phyloP scores from a whole-genome alignment of 768 basidiomycete species.

The Podaxis mareebaensis region DNA sequence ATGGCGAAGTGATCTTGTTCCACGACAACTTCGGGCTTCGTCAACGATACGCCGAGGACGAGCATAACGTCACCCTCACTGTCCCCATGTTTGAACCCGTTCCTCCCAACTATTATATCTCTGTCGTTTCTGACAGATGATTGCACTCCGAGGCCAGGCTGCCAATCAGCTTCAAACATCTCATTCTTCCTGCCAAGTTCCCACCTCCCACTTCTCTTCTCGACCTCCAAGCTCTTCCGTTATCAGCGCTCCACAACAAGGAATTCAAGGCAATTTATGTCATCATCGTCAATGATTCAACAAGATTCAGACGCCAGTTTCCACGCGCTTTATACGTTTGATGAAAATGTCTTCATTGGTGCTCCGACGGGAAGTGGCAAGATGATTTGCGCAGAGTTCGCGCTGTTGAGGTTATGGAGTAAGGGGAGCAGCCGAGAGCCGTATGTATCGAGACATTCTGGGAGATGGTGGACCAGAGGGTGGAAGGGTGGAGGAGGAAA shows the following conservation, averaged over 20 bases:
- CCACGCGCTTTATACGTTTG: slow-evolving; percentile 94
- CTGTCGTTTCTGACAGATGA: slow-evolving; percentile 94
- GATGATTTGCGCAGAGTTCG: slow-evolving; percentile 97
- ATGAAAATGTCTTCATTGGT: slow-evolving; percentile 93
- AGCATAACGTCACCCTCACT: slow-evolving; percentile 92
- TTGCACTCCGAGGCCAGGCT: slow-evolving; percentile 91
- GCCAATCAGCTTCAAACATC: slow-evolving; percentile 96
- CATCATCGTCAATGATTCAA: slow-evolving; percentile 85
- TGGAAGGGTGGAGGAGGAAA: slow-evolving; percentile 86
- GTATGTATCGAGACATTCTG: slow-evolving; percentile 97
- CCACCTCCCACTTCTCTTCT: slow-evolving; percentile 90
- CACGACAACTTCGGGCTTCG: slow-evolving; percentile 91
- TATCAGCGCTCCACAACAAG: slow-evolving; percentile 90
- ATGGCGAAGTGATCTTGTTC: slow-evolving; percentile 92
- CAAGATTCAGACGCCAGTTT: slow-evolving; percentile 99
- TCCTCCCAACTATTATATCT: slow-evolving; percentile 98
- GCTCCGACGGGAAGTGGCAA: slow-evolving; percentile 97
- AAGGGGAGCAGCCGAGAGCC: slow-evolving; percentile 80
- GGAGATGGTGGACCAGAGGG: slow-evolving; percentile 94
- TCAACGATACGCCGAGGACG: slow-evolving; percentile 88
- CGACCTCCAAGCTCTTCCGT: slow-evolving; percentile 87
- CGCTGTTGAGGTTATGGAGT: slow-evolving; percentile 92
- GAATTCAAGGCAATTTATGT: slow-evolving; percentile 90
- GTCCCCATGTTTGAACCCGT: slow-evolving; percentile 97
- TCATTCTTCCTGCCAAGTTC: slow-evolving; percentile 91